Percentiles rank a stretch among this genome's conserved stretches.
Conservation (phyloP, 371 early-diverging fungal species). For the Lichtheimia ramosa region DNA sequence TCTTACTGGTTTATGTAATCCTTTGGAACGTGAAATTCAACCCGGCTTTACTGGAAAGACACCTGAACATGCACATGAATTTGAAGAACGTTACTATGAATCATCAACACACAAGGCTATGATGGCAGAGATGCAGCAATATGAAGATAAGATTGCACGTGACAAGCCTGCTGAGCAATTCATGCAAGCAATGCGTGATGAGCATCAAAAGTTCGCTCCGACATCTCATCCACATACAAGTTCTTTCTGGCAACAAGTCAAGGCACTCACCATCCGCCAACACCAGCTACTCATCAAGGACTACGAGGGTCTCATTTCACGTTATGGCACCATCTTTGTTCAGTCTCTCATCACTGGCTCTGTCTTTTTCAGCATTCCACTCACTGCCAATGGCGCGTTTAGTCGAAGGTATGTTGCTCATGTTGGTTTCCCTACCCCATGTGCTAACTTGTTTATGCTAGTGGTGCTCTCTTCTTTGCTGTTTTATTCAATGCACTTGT, state of each 20-base stretch:
- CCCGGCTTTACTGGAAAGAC: conserved; percentile 54
- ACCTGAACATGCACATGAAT: conserved; percentile 45
- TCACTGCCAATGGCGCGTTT: conserved; percentile 56
- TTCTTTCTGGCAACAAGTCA: conserved; percentile 50
- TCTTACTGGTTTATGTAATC: conserved; percentile 70
- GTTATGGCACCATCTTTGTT: conserved; percentile 54
- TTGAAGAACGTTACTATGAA: conserved; percentile 45
- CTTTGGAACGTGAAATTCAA: conserved; percentile 57
- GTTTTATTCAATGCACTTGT: conserved; percentile 58
- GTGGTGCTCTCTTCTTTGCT: conserved; percentile 60
- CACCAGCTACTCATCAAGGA: conserved; percentile 50
- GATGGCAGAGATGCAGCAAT: conserved; percentile 23
- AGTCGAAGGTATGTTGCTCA: conserved; percentile 13
- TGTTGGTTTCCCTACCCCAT: too few species aligned
- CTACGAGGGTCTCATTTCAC: conserved; percentile 42
- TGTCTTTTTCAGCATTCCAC: conserved; percentile 59
- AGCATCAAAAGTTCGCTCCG: conserved; percentile 38
- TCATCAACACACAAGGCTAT: conserved; percentile 39
- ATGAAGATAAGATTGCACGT: conserved; percentile 7
- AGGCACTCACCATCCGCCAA: conserved; percentile 49
- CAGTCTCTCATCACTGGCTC: conserved; percentile 69
- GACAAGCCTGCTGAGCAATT: conserved; percentile 35
- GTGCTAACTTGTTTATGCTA: conserved; percentile 18
- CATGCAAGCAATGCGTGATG: conserved; percentile 37
- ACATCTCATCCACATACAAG: conserved; percentile 43